Conservation (phyloP, 2,329 filamentous ascomycete species). For the Pyricularia grisea region DNA sequence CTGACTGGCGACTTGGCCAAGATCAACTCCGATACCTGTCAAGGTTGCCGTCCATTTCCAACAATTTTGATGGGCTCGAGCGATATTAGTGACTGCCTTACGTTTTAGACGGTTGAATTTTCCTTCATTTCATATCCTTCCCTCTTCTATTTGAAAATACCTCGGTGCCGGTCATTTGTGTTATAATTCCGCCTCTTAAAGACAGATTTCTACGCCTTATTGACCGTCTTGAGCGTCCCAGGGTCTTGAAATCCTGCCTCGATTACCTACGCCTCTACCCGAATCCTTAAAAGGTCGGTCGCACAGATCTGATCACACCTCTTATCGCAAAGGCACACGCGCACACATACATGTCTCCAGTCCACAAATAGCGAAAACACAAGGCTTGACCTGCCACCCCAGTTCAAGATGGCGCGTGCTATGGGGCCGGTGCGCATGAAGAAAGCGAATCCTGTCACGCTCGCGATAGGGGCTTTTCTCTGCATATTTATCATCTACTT, state of each 20-base stretch:
- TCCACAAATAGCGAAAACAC: neutral
- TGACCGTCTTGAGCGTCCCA: neutral
- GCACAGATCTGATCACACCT: neutral
- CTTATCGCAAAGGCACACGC: neutral
- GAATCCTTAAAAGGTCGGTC: neutral
- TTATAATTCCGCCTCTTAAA: neutral
- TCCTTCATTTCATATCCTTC: neutral
- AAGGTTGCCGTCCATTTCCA: neutral
- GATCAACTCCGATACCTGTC: neutral
- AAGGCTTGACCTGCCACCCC: neutral
- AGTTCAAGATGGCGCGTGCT: constrained; percentile 40
- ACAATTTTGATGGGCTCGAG: neutral
- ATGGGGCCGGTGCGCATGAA: constrained; percentile 63
- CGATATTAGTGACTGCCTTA: neutral
- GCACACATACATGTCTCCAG: neutral
- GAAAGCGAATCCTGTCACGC: constrained; percentile 68
- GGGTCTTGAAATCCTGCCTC: neutral
- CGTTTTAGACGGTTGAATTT: neutral
- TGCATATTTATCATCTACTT: constrained; percentile 64
- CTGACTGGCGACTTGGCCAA: neutral
- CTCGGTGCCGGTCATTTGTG: neutral
- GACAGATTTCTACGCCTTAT: neutral
- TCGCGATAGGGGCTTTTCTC: constrained; percentile 61
- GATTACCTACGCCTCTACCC: neutral
- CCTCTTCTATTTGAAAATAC: neutral